Evolutionary conservation across 1,139 yeast species (phyloP).

Genomic region (Debaryomycetaceae sp.): DNA sequence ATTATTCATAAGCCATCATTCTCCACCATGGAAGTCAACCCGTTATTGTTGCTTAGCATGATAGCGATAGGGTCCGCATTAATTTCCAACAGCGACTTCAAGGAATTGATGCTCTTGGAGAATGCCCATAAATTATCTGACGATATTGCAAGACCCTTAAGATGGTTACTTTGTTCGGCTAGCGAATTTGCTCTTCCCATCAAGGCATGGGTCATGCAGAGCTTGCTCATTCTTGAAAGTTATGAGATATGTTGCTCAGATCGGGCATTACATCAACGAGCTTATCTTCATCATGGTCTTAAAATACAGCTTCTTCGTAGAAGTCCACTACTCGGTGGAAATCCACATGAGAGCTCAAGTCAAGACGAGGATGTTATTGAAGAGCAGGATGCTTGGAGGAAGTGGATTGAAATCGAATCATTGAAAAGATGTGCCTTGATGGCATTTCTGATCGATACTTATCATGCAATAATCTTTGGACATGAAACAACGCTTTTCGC

Average conservation of each 20-base stretch:
- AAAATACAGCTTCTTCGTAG: constrained; percentile 61
- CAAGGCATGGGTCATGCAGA: constrained; percentile 56
- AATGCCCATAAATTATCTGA: constrained; percentile 13
- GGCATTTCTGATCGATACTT: constrained; percentile 17
- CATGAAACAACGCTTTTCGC: constrained; percentile 14
- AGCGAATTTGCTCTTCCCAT: constrained; percentile 47
- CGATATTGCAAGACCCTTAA: constrained; percentile 51
- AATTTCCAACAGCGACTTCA: not conserved
- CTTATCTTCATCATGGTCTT: constrained; percentile 65
- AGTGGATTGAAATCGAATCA: constrained; percentile 19
- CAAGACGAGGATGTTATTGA: constrained; percentile 3
- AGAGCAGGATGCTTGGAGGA: constrained; percentile 8
- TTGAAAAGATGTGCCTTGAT: constrained; percentile 17
- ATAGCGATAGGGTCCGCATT: constrained; percentile 46
- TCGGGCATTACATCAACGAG: constrained; percentile 57
- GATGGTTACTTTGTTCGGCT: constrained; percentile 53
- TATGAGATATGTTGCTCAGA: constrained; percentile 45
- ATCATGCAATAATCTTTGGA: constrained; percentile 19
- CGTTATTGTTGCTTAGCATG: constrained; percentile 47
- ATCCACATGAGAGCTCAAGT: constrained; percentile 25
- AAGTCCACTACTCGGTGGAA: constrained; percentile 59
- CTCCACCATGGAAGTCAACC: constrained; percentile 43
- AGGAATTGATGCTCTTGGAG: not conserved
- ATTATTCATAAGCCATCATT: constrained; percentile 56
- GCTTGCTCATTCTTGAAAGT: constrained; percentile 51